Base-by-base conservation (phyloP, 345 rosid genomes). In the Eucalyptus regnans region DNA sequence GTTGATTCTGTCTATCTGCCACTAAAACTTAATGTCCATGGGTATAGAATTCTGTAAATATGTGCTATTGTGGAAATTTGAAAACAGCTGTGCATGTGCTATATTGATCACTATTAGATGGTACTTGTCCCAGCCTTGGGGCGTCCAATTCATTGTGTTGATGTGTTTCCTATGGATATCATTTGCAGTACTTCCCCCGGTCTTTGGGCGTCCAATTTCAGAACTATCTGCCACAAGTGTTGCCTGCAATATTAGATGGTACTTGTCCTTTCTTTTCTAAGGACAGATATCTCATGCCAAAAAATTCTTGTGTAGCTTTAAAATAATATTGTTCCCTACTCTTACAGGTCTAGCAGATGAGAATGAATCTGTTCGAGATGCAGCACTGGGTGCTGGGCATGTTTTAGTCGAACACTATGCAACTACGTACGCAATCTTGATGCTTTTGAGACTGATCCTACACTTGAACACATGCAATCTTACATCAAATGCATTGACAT, bases 351-450 rank as follows among this genome's bases (percentile, higher is more conserved):
- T 98, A 86, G 99, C 99, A 31, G 99, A 98, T 94, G 99, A 98
- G 94, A 98, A 97, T 91, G 99, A 98, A 92, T 97, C 99, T 89
- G 99, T 98, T 56, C 98, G 99, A 87, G 99, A 98, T 85, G 99
- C 99, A 54, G 99, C 99, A 90, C 92, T 98, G 71, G 99, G 98
- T 88, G 98, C 99, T 91, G 99, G 99, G 52, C 99, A 97, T 95
- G 95, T 98, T 85, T 92, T 98, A 90, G 99, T 98, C 56, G 99
- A 98, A 94, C 99, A 98, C 90, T 96, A 98, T 91, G 99, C 99
- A 86, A 94, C 96, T 92, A 96, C 99, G 99, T 98, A 91, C 23
- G 91, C 17, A 50, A 41, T 86, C 86, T 84, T 60, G 81, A 76
- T 81, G 83, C 80, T 71, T 87, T 25, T 87, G 25, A 20, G 83